A percentile compares a stretch with the other conserved stretches of the same genome.
These are phyloP conservation scores for Stereum hirsutum DNA, from an alignment of 1,284 basidiomycete genomes.

Conservation along the genomic window DNA sequence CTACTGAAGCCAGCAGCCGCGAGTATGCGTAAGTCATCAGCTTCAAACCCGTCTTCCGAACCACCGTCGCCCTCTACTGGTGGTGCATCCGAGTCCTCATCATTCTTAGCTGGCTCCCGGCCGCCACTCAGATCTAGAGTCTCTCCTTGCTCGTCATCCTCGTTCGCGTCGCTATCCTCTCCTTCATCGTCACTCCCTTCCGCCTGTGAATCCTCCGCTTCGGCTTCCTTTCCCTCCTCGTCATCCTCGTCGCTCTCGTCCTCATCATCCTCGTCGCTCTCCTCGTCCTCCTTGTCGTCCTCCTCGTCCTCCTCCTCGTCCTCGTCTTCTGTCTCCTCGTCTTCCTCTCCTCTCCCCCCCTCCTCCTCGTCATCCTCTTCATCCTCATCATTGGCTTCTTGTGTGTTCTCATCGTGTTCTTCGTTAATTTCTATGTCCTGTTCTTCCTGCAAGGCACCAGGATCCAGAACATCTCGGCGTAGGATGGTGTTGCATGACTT, in stretches of 20 bases:
- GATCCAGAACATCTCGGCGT: neutral
- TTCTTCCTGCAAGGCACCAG: neutral
- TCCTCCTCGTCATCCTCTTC: neutral
- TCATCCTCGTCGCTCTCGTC: neutral
- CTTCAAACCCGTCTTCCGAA: no score
- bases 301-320: neutral
- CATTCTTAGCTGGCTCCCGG: no score
- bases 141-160: no score
- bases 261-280: neutral
- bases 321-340: neutral
- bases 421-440: neutral
- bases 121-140: no score
- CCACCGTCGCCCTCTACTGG: no score
- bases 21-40: no score
- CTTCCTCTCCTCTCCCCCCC: neutral
- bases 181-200: neutral
- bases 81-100: no score
- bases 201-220: neutral
- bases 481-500: neutral
- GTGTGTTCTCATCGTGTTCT: neutral
- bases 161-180: no score
- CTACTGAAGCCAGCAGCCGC: no score
- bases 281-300: neutral
- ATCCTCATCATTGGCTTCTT: neutral
- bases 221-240: neutral